These are phyloP conservation scores for Scheffersomyces titani DNA, from an alignment of 1,139 yeast genomes.

Conservation along the genomic window DNA sequence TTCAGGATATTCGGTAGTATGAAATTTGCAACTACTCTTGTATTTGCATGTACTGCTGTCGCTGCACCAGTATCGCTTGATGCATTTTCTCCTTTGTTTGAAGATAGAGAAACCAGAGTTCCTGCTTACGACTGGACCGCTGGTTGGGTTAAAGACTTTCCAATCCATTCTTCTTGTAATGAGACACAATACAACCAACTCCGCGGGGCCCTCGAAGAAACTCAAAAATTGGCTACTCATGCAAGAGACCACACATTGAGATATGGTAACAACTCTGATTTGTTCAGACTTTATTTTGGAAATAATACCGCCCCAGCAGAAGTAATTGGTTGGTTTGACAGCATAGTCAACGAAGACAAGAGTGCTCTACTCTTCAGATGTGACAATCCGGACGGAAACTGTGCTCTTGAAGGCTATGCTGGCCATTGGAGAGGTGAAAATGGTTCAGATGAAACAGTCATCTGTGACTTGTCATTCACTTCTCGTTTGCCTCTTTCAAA, in stretches of 20 bases:
- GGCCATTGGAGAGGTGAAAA: conserved; percentile 39
- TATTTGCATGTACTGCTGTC: neutral
- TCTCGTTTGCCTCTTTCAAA: conserved; percentile 9
- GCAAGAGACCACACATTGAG: conserved; percentile 26
- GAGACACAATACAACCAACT: conserved; percentile 20
- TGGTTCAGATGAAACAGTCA: conserved; percentile 28
- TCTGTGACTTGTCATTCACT: conserved; percentile 8
- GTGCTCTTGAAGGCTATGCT: conserved; percentile 32
- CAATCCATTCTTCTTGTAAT: conserved; percentile 22
- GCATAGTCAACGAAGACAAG: neutral
- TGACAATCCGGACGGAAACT: conserved; percentile 29
- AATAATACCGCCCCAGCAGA: conserved; percentile 26
- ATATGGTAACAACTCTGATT: conserved; percentile 21
- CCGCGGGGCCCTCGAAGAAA: conserved; percentile 16
- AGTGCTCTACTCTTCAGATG: neutral
- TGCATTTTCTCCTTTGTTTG: neutral
- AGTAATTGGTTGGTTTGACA: neutral
- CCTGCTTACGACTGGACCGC: conserved; percentile 16
- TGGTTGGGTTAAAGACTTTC: conserved; percentile 15
- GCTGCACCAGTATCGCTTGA: neutral
- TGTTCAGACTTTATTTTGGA: conserved; percentile 29
- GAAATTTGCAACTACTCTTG: neutral
- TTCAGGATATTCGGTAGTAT: neutral
- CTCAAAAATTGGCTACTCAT: conserved; percentile 20
- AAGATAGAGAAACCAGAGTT: neutral